Conservation (phyloP, 371 early-diverging fungal species). For the Circinella minor region DNA sequence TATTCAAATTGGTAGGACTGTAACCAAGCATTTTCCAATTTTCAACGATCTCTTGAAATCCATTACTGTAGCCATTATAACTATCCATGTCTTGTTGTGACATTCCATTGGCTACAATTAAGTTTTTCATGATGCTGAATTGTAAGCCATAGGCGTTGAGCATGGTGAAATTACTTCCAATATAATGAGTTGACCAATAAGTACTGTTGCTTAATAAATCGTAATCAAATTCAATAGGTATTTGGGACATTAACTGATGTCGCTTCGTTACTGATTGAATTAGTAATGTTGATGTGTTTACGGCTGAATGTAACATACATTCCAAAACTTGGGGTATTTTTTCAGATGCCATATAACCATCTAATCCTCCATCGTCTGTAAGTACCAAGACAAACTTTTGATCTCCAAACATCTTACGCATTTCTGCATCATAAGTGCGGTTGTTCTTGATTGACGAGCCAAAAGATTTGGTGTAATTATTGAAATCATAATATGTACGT, state of each 20-base stretch:
- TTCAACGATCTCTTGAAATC: neutral
- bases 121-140: constrained; percentile 5
- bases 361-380: neutral
- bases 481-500: constrained; percentile 19
- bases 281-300: constrained; percentile 10
- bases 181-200: constrained; percentile 1
- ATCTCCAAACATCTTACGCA: constrained; percentile 15
- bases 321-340: constrained; percentile 6
- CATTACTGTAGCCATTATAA: neutral
- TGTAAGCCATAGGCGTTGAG: constrained; percentile 20
- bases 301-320: constrained; percentile 14
- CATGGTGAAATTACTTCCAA: neutral
- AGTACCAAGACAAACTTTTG: constrained; percentile 20
- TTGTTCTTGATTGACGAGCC: neutral
- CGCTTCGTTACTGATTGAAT: neutral
- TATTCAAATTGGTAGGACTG: neutral
- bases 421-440: neutral
- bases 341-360: neutral
- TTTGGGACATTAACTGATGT: neutral
- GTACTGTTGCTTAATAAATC: constrained; percentile 11
- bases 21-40: neutral
- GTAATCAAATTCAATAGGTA: constrained; percentile 9
- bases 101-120: neutral
- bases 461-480: neutral
- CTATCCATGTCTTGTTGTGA: too few species aligned